Evolutionary conservation across 1,284 basidiomycete species (phyloP).

Genomic region (Puccinia novopanici): DNA sequence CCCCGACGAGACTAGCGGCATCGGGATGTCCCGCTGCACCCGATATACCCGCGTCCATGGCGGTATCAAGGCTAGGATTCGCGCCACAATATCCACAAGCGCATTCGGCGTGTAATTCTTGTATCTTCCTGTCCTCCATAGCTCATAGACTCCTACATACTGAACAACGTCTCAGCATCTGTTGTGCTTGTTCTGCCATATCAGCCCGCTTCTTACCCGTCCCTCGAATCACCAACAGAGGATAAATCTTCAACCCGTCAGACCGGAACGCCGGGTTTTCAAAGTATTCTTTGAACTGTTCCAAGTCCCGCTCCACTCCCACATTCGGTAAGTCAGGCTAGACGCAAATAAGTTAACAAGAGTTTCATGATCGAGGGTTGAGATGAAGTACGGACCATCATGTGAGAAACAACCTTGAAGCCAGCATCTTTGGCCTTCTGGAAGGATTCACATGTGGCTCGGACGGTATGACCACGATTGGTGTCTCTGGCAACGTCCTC

Average conservation of each 20-base stretch:
- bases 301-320: constrained; percentile 92
- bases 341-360: neutral
- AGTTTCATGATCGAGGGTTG: neutral
- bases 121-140: constrained; percentile 94
- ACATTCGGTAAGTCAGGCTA: constrained; percentile 80
- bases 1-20: constrained; percentile 90
- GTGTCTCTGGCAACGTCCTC: constrained; percentile 98
- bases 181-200: neutral
- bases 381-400: constrained; percentile 68
- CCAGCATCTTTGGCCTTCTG: constrained; percentile 98
- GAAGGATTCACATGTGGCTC: constrained; percentile 94
- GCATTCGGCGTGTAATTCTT: constrained; percentile 99
- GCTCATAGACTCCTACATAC: constrained; percentile 67
- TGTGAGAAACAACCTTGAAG: constrained; percentile 98
- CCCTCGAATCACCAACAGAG: constrained; percentile 94
- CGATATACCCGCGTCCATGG: constrained; percentile 99
- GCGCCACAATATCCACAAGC: constrained; percentile 91
- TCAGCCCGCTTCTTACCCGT: constrained; percentile 70
- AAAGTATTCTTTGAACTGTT: constrained; percentile 97
- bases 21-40: constrained; percentile 94
- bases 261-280: constrained; percentile 97
- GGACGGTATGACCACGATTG: constrained; percentile 92
- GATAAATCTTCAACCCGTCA: constrained; percentile 97
- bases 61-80: constrained; percentile 93
- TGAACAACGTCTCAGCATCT: neutral